Percentiles rank a stretch among this genome's conserved stretches.
Evolutionary conservation across 1,284 basidiomycete genomes (phyloP).

Genomic region (Agaricales sp.): DNA sequence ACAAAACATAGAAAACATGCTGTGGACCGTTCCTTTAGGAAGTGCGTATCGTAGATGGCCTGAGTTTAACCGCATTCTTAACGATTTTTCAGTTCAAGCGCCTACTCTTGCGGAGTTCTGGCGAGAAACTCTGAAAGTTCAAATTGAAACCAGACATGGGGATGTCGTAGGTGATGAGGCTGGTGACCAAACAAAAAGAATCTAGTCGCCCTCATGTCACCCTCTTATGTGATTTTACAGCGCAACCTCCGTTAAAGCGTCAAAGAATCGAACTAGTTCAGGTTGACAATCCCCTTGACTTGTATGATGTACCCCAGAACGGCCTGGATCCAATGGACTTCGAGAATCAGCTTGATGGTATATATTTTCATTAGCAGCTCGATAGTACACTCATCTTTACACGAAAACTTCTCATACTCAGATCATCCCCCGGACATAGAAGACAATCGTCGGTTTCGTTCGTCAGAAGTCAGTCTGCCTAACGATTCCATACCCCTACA

Average conservation of each 20-base stretch:
- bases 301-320: too few species aligned
- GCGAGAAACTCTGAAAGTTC: constrained; percentile 56
- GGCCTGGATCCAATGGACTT: too few species aligned
- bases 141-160: constrained; percentile 53
- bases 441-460: constrained; percentile 25
- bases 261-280: constrained; percentile 19
- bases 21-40: constrained; percentile 57
- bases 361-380: too few species aligned
- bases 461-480: constrained; percentile 47
- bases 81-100: constrained; percentile 40
- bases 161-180: constrained; percentile 28
- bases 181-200: constrained; percentile 15
- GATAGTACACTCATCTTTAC: too few species aligned
- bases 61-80: constrained; percentile 5
- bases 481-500: too few species aligned
- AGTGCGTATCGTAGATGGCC: constrained; percentile 30
- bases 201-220: background rate
- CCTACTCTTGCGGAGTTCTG: constrained; percentile 59
- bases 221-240: constrained; percentile 14
- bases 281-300: constrained; percentile 1
- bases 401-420: too few species aligned
- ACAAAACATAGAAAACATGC: constrained; percentile 46
- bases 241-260: constrained; percentile 29
- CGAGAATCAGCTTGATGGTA: too few species aligned
- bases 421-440: constrained; percentile 9